Evolutionary conservation across 306 rosid genomes (phyloP), one percentile per base, ranked within the genome.

Genomic region (Lathyrus sativus): DNA sequence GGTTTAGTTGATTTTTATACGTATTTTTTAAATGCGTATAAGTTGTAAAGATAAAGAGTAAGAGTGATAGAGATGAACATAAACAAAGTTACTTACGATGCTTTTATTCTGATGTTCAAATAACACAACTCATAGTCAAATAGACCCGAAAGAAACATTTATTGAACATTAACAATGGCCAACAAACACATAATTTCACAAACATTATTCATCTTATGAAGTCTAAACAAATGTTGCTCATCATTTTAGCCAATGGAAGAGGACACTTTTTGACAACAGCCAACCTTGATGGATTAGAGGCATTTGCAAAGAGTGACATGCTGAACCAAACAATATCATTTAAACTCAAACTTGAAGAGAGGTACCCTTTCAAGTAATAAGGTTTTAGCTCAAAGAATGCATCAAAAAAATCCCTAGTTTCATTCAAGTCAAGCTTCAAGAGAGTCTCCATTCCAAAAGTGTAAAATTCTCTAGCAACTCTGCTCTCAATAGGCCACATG

Each of bases 361-460:
- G 87, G 44, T 85, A 89, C 0, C 95, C 95, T 15, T 87, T 80
- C 92, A 90, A 84, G 58, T 84, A 77, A 68, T 62, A 70, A 57
- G 95, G 92, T 44, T 84, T 78, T 79, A 89, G 78, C 68, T 81
- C 82, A 71, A 92, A 92, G 71, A 92, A 92, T 2, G 92, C 92
- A 73, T 92, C 86, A 56, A 92, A 89, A 84, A 89, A 92, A 8
- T 72, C 50, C 73, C 88, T 81, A 2, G 74, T 76, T 38, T 96
- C 92, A 29, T 89, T 53, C 88, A 89, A 74, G 69, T 92, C 92
- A 79, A 92, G 89, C 77, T 77, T 87, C 87, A 92, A 75, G 46
- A 89, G 38, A 28, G 89, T 92, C 85, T 92, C 98, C 96, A 89
- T 89, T 38, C 96, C 98, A 63, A 87, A 92, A 68, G 82, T 70